A percentile compares a stretch with the other conserved stretches of the same genome.
Evolutionary conservation across 495 filamentous ascomycete genomes (phyloP).

Genomic region (Physcia stellaris): DNA sequence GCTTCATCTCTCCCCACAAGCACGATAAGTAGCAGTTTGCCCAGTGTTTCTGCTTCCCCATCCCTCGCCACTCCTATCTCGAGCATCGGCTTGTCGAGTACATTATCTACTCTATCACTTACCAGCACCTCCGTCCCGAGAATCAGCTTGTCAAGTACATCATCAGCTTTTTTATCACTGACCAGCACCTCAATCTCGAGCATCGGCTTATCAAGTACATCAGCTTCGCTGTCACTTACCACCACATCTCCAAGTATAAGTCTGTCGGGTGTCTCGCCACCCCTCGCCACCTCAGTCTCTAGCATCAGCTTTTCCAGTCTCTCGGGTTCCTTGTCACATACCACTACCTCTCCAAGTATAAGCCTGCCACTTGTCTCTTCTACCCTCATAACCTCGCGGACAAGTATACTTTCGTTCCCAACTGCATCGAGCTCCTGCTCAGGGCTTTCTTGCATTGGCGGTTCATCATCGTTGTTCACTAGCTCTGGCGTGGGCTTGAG

Average conservation of each 20-base stretch:
- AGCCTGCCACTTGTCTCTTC: too few species aligned
- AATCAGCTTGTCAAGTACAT: neutral
- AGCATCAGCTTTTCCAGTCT: neutral
- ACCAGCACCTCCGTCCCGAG: neutral
- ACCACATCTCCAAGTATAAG: neutral
- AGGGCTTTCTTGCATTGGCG: too few species aligned
- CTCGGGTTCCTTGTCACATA: neutral
- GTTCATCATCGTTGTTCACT: too few species aligned
- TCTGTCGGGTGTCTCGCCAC: neutral
- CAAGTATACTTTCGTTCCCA: too few species aligned
- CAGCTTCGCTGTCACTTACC: neutral
- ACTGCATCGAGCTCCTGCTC: too few species aligned
- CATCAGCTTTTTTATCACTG: neutral
- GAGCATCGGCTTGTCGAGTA: neutral
- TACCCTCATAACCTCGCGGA: too few species aligned
- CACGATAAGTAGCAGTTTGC: too few species aligned
- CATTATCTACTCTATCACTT: neutral
- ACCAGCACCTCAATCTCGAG: neutral
- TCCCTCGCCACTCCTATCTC: too few species aligned
- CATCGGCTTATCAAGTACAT: neutral
- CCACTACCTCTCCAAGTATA: neutral
- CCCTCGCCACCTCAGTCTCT: neutral
- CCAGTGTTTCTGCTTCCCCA: too few species aligned
- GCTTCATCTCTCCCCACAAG: neutral
- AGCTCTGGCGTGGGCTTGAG: too few species aligned